Evolutionary conservation across 306 rosid genomes (phyloP), one percentile per base, ranked within the genome.

Genomic region (Casuarina equisetifolia): DNA sequence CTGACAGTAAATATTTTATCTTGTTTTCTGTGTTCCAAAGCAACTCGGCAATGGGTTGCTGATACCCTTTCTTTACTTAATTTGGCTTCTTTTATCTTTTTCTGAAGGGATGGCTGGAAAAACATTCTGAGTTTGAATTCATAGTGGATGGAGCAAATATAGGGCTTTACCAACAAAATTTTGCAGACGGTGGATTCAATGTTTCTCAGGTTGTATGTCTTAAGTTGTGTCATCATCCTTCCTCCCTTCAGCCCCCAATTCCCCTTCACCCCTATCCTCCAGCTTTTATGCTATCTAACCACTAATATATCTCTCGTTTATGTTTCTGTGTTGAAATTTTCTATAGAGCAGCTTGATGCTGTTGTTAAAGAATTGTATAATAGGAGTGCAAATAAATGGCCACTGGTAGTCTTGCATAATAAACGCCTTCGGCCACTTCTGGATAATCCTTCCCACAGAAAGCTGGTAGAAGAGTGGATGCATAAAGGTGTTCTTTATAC

Each of bases 161-260:
- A 83, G 97, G 98, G 63, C 97, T 92, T 70, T 92, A 88, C 86
- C 97, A 92, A 77, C 98, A 95, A 80, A 95, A 95, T 91, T 95
- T 90, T 84, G 91, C 96, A 12, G 96, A 91, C 72, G 98, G 97
- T 76, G 91, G 96, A 83, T 95, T 95, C 80, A 91, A 89, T 80
- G 75, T 85, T 79, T 70, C 89, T 68, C 97, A 89, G 98, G 98
- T 94, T 90, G 78, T 81, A 73, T 53, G 81, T 76, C 76, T 68
- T 55, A 64, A 55, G 55, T 77, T 49, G 38, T 20, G 70, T 63
- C 32, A 40, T 40, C 50, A 48, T 32, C 13, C 45, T 69, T 61
- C 51, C 36, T 55, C 5, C 36, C 35, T n/a, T 52, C 42, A 17
- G 66, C 20, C 48, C n/a, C 1, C n/a, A 0, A 0, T 25, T 25